Evolutionary conservation across 176 grass and related monocot genomes (phyloP), one percentile per base, ranked within the genome.

Genomic region (Cocos nucifera): DNA sequence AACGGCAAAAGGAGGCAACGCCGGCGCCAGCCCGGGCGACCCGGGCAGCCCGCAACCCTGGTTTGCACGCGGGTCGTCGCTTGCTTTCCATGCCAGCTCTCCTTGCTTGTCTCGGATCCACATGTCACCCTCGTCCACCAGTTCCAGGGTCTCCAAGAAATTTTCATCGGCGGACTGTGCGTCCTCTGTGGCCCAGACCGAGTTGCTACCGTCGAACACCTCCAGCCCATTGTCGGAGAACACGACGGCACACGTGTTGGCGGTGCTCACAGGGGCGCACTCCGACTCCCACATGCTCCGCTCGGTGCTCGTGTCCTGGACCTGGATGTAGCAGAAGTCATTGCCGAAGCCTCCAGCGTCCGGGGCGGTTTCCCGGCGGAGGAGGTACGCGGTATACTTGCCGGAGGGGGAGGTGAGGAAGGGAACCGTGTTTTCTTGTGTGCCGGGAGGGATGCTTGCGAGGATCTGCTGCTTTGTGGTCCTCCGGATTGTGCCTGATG

Each of bases 111-210:
- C 86, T 12, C 84, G 86, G 72, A 96, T 77, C 67, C 86, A 74
- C 86, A 90, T 90, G 75, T 96, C 91, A 1, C 91, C 86, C 53
- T 87, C 82, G 69, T 96, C 91, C 28, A 96, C 80, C 22, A 96
- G 62, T 78, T 96, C 91, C 14, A 96, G 53, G 61, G 63, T 87
- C 57, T 78, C 30, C 15, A 96, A 68, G 78, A 87, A 90, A 68
- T 85, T 82, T 61, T 77, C 62, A 57, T 78, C 71, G 52, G 85
- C 74, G n/a, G 64, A 79, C 63, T 66, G 74, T 7, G 86, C 85
- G 35, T 44, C 5, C 62, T 67, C 60, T 19, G 77, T 82, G 75
- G 82, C 61, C 86, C 91, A 96, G 17, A 84, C 77, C 53, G 79
- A 79, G 52, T 83, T 65, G 69, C 54, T 59, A 4, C 86, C 86